Percentiles rank a stretch among this genome's conserved stretches.
Evolutionary conservation across 495 filamentous ascomycete species (phyloP).

Genomic region (Daldinia caldariorum): DNA sequence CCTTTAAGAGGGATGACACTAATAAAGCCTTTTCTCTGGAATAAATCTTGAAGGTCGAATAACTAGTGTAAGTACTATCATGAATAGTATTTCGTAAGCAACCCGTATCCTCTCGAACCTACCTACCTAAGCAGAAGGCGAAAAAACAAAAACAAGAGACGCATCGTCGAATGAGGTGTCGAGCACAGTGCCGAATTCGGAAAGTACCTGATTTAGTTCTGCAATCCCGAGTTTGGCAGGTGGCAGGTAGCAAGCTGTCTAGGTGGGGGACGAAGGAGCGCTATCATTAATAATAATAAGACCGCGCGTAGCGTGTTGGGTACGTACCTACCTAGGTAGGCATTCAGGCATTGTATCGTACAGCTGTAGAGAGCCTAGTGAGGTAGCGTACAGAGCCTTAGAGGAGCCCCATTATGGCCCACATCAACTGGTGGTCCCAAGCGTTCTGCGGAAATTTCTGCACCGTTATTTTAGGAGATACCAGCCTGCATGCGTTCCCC

Average conservation of each 20-base stretch:
- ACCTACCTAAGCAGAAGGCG: background rate
- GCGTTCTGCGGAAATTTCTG: slow-evolving; percentile 45
- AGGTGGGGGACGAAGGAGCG: slow-evolving; percentile 22
- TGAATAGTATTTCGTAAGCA: background rate
- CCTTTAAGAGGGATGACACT: background rate
- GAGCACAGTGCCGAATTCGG: slow-evolving; percentile 44
- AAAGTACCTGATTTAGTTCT: slow-evolving; percentile 39
- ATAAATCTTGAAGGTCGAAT: background rate
- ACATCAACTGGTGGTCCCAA: slow-evolving; percentile 24
- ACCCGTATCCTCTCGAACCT: background rate
- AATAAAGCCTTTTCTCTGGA: background rate
- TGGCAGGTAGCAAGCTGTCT: slow-evolving; percentile 30
- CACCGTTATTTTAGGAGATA: slow-evolving; percentile 45
- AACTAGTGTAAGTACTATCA: background rate
- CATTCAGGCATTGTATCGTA: too few relatives aligned
- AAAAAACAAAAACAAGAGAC: background rate
- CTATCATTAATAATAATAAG: slow-evolving; percentile 23
- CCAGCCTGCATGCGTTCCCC: slow-evolving; percentile 38
- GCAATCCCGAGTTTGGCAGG: slow-evolving; percentile 28
- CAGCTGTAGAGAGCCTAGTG: background rate
- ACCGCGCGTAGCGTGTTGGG: slow-evolving; percentile 36
- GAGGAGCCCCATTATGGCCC: background rate
- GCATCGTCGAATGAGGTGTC: slow-evolving; percentile 32
- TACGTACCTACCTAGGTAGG: too few relatives aligned
- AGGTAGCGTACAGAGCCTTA: background rate